phyloP scores from a whole-genome alignment of 2,329 filamentous ascomycete species.

The Microdochium trichocladiopsis region DNA sequence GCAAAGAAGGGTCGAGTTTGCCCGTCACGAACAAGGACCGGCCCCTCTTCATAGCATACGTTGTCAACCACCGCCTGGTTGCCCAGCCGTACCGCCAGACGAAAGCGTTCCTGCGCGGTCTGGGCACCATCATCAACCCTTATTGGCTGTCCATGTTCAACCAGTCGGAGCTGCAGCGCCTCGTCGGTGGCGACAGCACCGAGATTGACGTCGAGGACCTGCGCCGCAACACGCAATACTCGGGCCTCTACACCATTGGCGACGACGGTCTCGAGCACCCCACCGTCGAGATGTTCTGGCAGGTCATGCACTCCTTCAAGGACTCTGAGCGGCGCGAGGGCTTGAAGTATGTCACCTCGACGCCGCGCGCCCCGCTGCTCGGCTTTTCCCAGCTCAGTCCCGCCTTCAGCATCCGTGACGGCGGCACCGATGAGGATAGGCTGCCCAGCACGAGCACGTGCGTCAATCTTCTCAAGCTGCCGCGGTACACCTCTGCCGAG shows the following conservation, averaged over 20 bases:
- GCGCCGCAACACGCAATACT: constrained; percentile 76
- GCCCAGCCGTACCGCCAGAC: constrained; percentile 77
- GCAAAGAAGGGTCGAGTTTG: constrained; percentile 67
- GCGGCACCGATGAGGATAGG: constrained; percentile 65
- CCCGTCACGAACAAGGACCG: constrained; percentile 87
- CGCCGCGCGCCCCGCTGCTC: constrained; percentile 79
- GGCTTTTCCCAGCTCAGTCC: constrained; percentile 85
- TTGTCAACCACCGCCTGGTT: constrained; percentile 80
- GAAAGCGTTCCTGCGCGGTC: constrained; percentile 76
- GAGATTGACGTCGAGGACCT: constrained; percentile 86
- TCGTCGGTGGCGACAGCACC: constrained; percentile 81
- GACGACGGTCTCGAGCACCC: constrained; percentile 82
- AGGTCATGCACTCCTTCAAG: constrained; percentile 69
- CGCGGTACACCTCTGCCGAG: constrained; percentile 63
- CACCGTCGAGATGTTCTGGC: constrained; percentile 84
- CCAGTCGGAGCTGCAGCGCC: constrained; percentile 84
- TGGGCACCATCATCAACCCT: constrained; percentile 82
- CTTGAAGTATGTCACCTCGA: constrained; percentile 92
- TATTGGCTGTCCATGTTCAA: constrained; percentile 99
- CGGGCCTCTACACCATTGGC: constrained; percentile 83
- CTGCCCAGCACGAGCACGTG: constrained; percentile 93
- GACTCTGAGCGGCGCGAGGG: constrained; percentile 78
- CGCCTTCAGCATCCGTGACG: constrained; percentile 83
- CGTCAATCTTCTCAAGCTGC: constrained; percentile 89
- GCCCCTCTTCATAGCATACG: constrained; percentile 87